Evolutionary conservation across 1,284 basidiomycete genomes (phyloP), one percentile per base, ranked within the genome.

Genomic region (Cutaneotrichosporon sp.): DNA sequence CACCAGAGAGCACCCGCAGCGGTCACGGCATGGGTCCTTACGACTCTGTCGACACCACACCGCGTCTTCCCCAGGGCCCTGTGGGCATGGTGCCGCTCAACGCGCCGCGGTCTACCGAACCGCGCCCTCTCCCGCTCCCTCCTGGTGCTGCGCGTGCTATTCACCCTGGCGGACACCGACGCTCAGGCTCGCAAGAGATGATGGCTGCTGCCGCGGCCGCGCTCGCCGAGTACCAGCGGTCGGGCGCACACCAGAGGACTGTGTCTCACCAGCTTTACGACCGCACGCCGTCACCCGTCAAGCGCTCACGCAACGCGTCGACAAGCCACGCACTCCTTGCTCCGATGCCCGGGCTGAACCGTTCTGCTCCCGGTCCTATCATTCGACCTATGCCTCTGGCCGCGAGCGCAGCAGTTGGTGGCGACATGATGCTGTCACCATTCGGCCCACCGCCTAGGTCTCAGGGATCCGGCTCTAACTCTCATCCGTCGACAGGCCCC

Each of bases 371-470:
- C 2, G 47, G 38, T 4, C 47, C 38, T 1, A 42, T 56, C 18
- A 26, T n/a, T 1, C 32, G 38, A 1, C 16, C 50, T 9, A 34
- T 36, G 21, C 36, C 42, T 18, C 32, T 46, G 16, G 14, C 62
- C 5, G 38, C 47, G 1, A 40, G 32, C 6, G 38, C 53, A 0
- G 26, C 51, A 3, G 61, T 53, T 13, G 51, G 65, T 4, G 65
- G 65, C 1, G 65, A 66, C 52, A 66, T 66, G 65, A 66, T 66
- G 65, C 40, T 66, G 31, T 62, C 60, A 9, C 65, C 65, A 1
- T 66, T 66, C 21, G 65, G 65, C 13, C 47, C 62, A 14, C 40
- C 34, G 2, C 50, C 26, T 9, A 5, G 9, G 14, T n/a, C 56
- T 30, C 51, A 36, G 26, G 26, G 47, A 18, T 52, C 61, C n/a